phyloP scores from a whole-genome alignment of 768 basidiomycete species.

The Russula griseocarnosa region DNA sequence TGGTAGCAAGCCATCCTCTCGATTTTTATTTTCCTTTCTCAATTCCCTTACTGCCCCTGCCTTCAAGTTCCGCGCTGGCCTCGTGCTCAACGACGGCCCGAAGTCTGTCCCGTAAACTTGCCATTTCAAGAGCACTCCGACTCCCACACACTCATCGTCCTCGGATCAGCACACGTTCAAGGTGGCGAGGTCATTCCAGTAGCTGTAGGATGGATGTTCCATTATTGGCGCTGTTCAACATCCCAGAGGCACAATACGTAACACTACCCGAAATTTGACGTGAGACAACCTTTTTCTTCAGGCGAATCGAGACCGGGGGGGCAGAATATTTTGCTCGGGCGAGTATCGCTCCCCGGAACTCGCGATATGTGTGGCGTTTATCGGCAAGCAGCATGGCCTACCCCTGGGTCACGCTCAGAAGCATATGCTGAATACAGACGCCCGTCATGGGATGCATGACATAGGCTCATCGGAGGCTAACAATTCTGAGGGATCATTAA shows the following conservation, averaged over 20 bases:
- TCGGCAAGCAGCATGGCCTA: slow-evolving; percentile 13
- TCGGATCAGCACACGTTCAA: slow-evolving; percentile 19
- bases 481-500: slow-evolving; percentile 5
- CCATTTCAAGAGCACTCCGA: slow-evolving; percentile 15
- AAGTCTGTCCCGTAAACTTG: slow-evolving; percentile 7
- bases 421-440: slow-evolving; percentile 17
- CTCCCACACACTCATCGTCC: slow-evolving; percentile 9
- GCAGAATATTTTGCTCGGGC: slow-evolving; percentile 16
- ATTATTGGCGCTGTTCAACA: slow-evolving; percentile 13
- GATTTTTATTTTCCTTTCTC: slow-evolving; percentile 7
- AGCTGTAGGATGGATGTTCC: slow-evolving; percentile 1
- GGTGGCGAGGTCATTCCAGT: slow-evolving; percentile 7
- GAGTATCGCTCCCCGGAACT: slow-evolving; percentile 13
- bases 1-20: slow-evolving; percentile 11
- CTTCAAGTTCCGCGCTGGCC: background rate
- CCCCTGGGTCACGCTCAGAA: slow-evolving; percentile 12
- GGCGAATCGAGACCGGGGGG: slow-evolving; percentile 4
- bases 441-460: slow-evolving; percentile 14
- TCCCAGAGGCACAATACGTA: slow-evolving; percentile 24
- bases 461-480: slow-evolving; percentile 11
- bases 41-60: background rate
- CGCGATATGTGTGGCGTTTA: slow-evolving; percentile 15
- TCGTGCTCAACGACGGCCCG: background rate
- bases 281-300: slow-evolving; percentile 10
- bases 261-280: slow-evolving; percentile 21